phyloP scores from a whole-genome alignment of 495 filamentous ascomycete genomes.

The Hypoxylon cercidicola region DNA sequence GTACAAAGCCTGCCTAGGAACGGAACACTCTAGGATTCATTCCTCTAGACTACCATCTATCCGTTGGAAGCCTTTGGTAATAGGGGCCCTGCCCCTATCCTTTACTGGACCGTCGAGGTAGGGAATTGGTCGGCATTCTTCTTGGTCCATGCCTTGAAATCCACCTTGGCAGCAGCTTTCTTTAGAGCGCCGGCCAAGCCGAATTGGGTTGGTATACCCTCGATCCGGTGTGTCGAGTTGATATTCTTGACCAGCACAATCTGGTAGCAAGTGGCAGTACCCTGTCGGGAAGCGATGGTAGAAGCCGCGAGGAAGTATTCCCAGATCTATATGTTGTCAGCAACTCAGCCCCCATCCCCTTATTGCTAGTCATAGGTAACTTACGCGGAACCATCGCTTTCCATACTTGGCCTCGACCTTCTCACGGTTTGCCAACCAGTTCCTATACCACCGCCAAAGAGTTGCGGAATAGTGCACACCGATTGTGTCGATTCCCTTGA shows the following conservation, averaged over 20 bases:
- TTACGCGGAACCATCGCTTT: conserved; percentile 92
- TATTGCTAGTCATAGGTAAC: conserved; percentile 45
- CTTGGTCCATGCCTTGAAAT: conserved; percentile 57
- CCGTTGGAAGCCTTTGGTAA: not conserved
- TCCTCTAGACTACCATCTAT: not conserved
- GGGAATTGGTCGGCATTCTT: conserved; percentile 57
- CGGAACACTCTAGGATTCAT: not conserved
- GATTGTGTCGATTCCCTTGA: conserved; percentile 84
- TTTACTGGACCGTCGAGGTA: conserved; percentile 49
- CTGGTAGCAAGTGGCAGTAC: conserved; percentile 94
- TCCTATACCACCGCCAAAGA: conserved; percentile 98
- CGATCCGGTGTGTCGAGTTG: conserved; percentile 93
- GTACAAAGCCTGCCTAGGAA: not conserved
- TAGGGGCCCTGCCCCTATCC: not conserved
- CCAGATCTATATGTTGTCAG: conserved; percentile 76
- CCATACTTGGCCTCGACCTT: conserved; percentile 97
- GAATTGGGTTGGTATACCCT: conserved; percentile 82
- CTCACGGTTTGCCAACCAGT: conserved; percentile 96
- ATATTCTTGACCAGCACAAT: conserved; percentile 97
- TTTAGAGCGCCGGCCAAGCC: conserved; percentile 76
- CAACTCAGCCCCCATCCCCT: not conserved
- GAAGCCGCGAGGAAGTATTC: conserved; percentile 96
- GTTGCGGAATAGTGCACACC: conserved; percentile 98
- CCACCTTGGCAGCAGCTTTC: conserved; percentile 49
- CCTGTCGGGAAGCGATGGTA: conserved; percentile 93